Conservation (phyloP, 371 early-diverging fungal species). For the Lichtheimia ornata region DNA sequence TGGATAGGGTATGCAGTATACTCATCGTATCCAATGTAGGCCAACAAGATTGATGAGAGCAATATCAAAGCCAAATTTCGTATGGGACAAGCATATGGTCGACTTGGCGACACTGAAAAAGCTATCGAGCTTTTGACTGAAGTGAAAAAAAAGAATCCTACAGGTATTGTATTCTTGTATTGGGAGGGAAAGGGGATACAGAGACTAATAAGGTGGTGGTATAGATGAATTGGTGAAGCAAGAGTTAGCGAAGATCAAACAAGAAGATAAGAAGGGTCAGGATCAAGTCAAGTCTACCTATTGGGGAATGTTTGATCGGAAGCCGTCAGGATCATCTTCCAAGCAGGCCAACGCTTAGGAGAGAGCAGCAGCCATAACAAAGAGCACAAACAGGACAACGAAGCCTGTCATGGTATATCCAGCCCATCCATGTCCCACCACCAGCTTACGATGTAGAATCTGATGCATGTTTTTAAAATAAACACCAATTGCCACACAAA, state of each 20-base stretch:
- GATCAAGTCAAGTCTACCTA: constrained; percentile 9
- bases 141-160: constrained; percentile 26
- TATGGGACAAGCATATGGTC: constrained; percentile 41
- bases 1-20: neutral
- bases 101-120: constrained; percentile 28
- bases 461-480: constrained; percentile 36
- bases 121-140: constrained; percentile 28
- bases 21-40: constrained; percentile 14
- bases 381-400: constrained; percentile 32
- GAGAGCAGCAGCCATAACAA: constrained; percentile 37
- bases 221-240: constrained; percentile 13
- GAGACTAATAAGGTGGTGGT: neutral
- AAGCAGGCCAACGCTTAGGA: neutral
- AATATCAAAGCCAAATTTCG: constrained; percentile 44
- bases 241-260: constrained; percentile 10
- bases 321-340: no score
- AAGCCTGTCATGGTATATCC: constrained; percentile 30
- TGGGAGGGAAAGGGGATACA: neutral
- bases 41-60: constrained; percentile 24
- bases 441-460: constrained; percentile 25
- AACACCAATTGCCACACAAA: constrained; percentile 24
- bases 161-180: constrained; percentile 20
- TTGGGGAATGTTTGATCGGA: constrained; percentile 16
- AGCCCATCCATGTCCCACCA: constrained; percentile 39
- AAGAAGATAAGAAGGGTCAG: constrained; percentile 15